Percentiles rank a stretch among this genome's conserved stretches.
Conservation (phyloP, 352 stramenopile species). For the Globisporangium viniferum region DNA sequence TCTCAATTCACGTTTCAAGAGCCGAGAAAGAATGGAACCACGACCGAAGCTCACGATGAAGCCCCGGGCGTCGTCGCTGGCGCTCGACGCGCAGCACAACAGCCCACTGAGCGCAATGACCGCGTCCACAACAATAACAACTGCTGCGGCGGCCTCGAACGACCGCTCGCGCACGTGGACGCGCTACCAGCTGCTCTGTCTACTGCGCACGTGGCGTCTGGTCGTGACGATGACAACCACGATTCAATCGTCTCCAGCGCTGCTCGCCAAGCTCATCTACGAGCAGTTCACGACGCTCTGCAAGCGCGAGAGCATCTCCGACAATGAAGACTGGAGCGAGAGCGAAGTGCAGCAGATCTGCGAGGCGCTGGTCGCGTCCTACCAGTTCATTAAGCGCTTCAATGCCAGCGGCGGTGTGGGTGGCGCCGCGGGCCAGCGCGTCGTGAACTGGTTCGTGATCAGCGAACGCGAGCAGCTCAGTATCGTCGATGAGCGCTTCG, state of each 20-base stretch:
- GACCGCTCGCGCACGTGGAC: background rate
- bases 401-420: background rate
- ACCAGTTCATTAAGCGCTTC: slow-evolving; percentile 6
- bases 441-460: slow-evolving; percentile 2
- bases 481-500: background rate
- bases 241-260: background rate
- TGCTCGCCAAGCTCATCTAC: background rate
- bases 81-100: background rate
- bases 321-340: background rate
- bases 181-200: background rate
- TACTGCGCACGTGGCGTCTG: slow-evolving; percentile 3
- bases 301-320: background rate
- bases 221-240: background rate
- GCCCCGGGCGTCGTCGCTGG: background rate
- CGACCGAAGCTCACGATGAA: background rate
- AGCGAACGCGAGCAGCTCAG: slow-evolving; percentile 4
- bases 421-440: background rate
- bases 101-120: background rate
- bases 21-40: background rate
- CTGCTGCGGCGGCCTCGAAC: background rate
- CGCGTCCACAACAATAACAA: too few relatives aligned
- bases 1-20: background rate
- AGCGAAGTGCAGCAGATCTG: slow-evolving; percentile 1
- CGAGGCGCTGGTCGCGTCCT: background rate
- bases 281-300: background rate